Evolutionary conservation across 495 filamentous ascomycete species (phyloP).

Genomic region (Penicillium canescens): DNA sequence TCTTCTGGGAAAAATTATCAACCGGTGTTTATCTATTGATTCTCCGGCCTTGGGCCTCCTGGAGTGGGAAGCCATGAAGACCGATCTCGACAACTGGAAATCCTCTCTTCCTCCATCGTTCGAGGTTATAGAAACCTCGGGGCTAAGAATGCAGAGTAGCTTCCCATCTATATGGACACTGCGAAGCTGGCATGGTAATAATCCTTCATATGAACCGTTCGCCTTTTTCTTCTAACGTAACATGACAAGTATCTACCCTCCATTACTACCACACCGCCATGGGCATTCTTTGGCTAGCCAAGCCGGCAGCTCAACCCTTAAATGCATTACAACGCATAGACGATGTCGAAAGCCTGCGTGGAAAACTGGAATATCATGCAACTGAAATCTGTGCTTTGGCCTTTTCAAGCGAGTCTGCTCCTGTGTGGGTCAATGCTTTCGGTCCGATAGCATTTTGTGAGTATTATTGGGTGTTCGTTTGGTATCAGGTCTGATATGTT

Average conservation of each 20-base stretch:
- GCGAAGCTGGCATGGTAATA: conserved; percentile 30
- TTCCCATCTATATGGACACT: conserved; percentile 25
- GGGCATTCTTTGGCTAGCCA: conserved; percentile 19
- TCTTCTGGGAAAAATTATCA: conserved; percentile 33
- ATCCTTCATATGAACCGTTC: background rate
- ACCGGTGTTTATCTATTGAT: conserved; percentile 20
- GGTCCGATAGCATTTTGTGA: conserved; percentile 40
- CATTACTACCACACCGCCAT: conserved; percentile 33
- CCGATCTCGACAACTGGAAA: conserved; percentile 18
- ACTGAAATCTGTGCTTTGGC: conserved; percentile 32
- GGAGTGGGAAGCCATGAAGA: conserved; percentile 11
- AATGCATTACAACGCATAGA: conserved; percentile 2
- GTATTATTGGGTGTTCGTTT: conserved; percentile 2
- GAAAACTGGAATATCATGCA: conserved; percentile 24
- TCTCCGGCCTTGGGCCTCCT: background rate
- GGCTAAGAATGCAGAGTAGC: background rate
- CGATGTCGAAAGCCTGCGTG: conserved; percentile 10
- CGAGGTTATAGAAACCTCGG: background rate
- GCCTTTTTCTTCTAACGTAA: background rate
- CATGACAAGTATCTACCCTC: conserved; percentile 17
- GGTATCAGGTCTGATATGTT: background rate
- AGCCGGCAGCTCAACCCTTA: conserved; percentile 2
- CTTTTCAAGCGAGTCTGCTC: conserved; percentile 29
- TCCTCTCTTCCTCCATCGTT: conserved; percentile 19
- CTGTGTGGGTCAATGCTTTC: conserved; percentile 39